Percentiles rank a stretch among this genome's conserved stretches.
These are phyloP conservation scores for Lophiostoma macrostomum DNA, from an alignment of 495 filamentous ascomycete genomes.

Conservation along the genomic window DNA sequence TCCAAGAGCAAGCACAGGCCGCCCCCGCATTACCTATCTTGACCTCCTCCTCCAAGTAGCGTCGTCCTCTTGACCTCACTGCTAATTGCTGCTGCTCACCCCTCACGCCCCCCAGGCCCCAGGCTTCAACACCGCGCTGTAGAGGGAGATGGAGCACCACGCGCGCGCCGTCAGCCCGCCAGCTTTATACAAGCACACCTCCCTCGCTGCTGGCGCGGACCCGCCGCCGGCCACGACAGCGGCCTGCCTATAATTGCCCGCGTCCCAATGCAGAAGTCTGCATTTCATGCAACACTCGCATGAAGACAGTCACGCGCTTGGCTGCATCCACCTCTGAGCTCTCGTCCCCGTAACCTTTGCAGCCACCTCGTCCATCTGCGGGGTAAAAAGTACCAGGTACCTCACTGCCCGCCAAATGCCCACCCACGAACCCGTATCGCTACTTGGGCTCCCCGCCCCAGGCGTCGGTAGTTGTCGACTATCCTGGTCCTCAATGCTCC, in stretches of 20 bases:
- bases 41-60: too few species aligned
- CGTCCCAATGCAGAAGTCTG: conserved; percentile 1
- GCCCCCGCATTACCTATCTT: too few species aligned
- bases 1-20: too few species aligned
- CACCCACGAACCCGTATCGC: conserved; percentile 1
- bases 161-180: too few species aligned
- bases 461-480: conserved; percentile 24
- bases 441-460: conserved; percentile 6
- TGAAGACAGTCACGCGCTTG: conserved; percentile 28
- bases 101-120: too few species aligned
- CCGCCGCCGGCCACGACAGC: not conserved
- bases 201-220: too few species aligned
- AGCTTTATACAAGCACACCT: not conserved
- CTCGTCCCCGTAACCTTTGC: conserved; percentile 24
- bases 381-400: conserved; percentile 23
- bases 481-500: conserved; percentile 9
- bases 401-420: not conserved
- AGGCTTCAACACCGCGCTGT: too few species aligned
- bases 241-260: not conserved
- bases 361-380: conserved; percentile 29
- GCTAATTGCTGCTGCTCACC: too few species aligned
- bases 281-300: conserved; percentile 32
- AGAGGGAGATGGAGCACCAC: too few species aligned
- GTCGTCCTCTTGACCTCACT: too few species aligned
- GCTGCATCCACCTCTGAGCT: conserved; percentile 15